phyloP scores from a whole-genome alignment of 2,329 filamentous ascomycete genomes.

The Thelonectria olida region DNA sequence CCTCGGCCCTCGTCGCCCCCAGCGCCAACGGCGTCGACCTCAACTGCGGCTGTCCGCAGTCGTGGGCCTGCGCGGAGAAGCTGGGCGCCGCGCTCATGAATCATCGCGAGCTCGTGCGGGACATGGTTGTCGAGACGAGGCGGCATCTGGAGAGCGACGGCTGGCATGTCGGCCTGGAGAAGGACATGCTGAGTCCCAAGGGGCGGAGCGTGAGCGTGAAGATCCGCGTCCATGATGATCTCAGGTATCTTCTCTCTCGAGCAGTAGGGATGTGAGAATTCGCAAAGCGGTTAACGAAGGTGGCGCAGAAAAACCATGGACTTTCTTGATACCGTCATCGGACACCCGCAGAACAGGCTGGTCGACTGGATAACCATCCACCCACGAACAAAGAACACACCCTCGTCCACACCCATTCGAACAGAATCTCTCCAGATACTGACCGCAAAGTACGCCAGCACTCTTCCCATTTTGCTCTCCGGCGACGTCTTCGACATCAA shows the following conservation, averaged over 20 bases:
- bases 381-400: conserved; percentile 69
- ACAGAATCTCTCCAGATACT: conserved; percentile 68
- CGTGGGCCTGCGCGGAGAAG: conserved; percentile 74
- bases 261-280: no score
- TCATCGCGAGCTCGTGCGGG: conserved; percentile 69
- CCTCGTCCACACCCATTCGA: conserved; percentile 69
- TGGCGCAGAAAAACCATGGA: conserved; percentile 61
- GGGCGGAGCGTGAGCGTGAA: conserved; percentile 74
- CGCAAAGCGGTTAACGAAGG: neutral
- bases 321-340: conserved; percentile 70
- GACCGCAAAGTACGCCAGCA: conserved; percentile 59
- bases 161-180: conserved; percentile 58
- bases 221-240: conserved; percentile 73
- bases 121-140: conserved; percentile 70
- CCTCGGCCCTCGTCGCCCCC: conserved; percentile 69
- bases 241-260: conserved; percentile 51
- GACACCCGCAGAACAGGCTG: conserved; percentile 58
- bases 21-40: conserved; percentile 72
- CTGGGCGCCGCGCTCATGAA: conserved; percentile 77
- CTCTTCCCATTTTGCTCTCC: conserved; percentile 73
- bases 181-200: conserved; percentile 52
- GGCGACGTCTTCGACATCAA: conserved; percentile 72
- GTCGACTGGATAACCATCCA: conserved; percentile 78
- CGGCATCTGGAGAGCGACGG: conserved; percentile 60
- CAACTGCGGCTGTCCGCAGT: conserved; percentile 79